Base-by-base conservation (phyloP, 202 grass and related monocot genomes). In the Panicum hallii region DNA sequence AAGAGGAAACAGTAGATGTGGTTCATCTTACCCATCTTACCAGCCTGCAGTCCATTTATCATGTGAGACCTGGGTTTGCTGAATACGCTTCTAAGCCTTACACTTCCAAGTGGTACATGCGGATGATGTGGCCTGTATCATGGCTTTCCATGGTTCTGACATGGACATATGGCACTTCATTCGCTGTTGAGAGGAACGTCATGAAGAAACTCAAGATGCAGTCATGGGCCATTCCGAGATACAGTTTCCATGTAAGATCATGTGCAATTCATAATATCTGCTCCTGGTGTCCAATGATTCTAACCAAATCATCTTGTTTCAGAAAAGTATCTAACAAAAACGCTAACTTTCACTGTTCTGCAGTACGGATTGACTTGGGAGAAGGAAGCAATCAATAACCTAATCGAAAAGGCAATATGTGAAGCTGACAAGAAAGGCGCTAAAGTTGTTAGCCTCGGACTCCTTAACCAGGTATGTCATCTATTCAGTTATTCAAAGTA, bases 171-270 rank as follows among this genome's bases (percentile, higher is more conserved):
- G 88, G 93, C n/a, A 90, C 90, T 56, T 89, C 84, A 49, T 95
- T 95, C 71, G 92, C 91, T 11, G 85, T 95, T 5, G 95, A 98
- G 74, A 93, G 91, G 58, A 93, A 89, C 47, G 72, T 73, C 71
- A 85, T 95, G 85, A 70, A 95, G 16, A 90, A 90, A 47, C 72
- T 92, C 19, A 98, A 82, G 72, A 95, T 98, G 87, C 93, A 95
- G 60, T 93, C 93, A 77, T 98, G 95, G 95, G 93, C 88, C 38
- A 89, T 95, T 81, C 89, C 95, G 28, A 95, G 95, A 98, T 98
- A 93, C 78, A 88, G 63, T 83, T 97, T 88, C 50, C 60, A 88
- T 83, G 86, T 86, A 85, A 57, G 50, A 57, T 43, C 60, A 5
- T 48, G 20, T 2, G 19, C 17, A 20, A 17, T 56, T 30, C 19